Percentiles rank a stretch among this genome's conserved stretches.
Evolutionary conservation across 495 filamentous ascomycete genomes (phyloP).

Genomic region (Usnea hakonensis): DNA sequence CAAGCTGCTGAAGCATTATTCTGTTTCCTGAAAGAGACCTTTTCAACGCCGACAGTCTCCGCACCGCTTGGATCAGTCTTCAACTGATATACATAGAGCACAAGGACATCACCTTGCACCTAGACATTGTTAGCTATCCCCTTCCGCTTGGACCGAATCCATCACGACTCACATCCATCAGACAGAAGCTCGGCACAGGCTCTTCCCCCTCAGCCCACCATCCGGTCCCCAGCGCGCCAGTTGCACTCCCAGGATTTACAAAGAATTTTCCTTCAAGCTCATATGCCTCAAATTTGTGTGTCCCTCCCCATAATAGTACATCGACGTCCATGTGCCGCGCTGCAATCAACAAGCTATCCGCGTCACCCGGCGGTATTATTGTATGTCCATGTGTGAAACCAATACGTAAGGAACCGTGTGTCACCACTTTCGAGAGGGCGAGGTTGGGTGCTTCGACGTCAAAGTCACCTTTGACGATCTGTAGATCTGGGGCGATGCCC

Average conservation of each 20-base stretch:
- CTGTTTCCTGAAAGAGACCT: constrained; percentile 87
- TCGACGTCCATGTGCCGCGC: constrained; percentile 95
- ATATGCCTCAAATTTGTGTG: constrained; percentile 94
- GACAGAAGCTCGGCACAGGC: constrained; percentile 86
- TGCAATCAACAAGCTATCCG: constrained; percentile 84
- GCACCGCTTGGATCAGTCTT: constrained; percentile 80
- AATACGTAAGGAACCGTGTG: constrained; percentile 85
- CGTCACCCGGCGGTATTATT: constrained; percentile 83
- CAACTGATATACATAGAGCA: constrained; percentile 95
- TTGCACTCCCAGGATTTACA: constrained; percentile 93
- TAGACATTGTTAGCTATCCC: constrained; percentile 31
- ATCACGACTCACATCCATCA: constrained; percentile 85
- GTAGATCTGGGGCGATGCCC: constrained; percentile 82
- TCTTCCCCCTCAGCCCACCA: constrained; percentile 69
- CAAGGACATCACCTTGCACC: constrained; percentile 96
- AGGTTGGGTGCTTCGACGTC: constrained; percentile 89
- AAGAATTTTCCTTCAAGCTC: constrained; percentile 99
- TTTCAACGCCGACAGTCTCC: constrained; percentile 92
- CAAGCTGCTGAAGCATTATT: constrained; percentile 35
- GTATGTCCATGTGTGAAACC: constrained; percentile 97
- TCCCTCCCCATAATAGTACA: constrained; percentile 95
- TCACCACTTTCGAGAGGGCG: constrained; percentile 86
- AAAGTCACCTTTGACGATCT: constrained; percentile 89
- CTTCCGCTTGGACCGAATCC: neutral
- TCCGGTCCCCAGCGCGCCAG: constrained; percentile 70